phyloP scores from a whole-genome alignment of 2,329 filamentous ascomycete species.

The Pestalotiopsis sp. region DNA sequence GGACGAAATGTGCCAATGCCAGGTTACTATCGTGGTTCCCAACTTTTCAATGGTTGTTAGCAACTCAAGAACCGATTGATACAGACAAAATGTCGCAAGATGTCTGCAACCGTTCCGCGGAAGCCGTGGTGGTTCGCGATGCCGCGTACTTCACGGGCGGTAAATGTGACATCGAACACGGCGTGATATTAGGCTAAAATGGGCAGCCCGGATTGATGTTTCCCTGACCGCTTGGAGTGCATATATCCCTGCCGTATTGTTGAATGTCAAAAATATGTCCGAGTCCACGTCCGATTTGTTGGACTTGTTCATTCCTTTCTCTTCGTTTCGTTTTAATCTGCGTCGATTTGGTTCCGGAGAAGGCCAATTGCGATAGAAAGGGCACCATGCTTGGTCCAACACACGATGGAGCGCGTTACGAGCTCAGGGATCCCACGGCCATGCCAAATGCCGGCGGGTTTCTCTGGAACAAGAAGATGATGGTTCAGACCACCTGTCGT shows the following conservation, averaged over 20 bases:
- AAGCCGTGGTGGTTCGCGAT: not conserved
- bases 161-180: not conserved
- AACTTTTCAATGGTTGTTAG: too few relatives aligned
- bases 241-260: not conserved
- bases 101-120: too few relatives aligned
- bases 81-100: too few relatives aligned
- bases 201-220: not conserved
- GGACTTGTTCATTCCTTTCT: not conserved
- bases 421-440: conserved; percentile 56
- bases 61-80: too few relatives aligned
- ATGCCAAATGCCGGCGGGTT: conserved; percentile 59
- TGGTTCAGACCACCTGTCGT: conserved; percentile 61
- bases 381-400: conserved; percentile 29
- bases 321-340: not conserved
- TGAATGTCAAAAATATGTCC: not conserved
- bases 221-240: not conserved
- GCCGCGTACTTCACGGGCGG: not conserved
- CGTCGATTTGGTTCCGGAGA: not conserved
- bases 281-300: not conserved
- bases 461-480: conserved; percentile 64
- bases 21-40: too few relatives aligned
- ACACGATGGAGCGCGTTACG: conserved; percentile 54
- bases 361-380: not conserved
- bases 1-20: too few relatives aligned
- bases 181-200: conserved; percentile 11